Evolutionary conservation across 1,139 yeast genomes (phyloP).

Genomic region (Candida mesenterica): DNA sequence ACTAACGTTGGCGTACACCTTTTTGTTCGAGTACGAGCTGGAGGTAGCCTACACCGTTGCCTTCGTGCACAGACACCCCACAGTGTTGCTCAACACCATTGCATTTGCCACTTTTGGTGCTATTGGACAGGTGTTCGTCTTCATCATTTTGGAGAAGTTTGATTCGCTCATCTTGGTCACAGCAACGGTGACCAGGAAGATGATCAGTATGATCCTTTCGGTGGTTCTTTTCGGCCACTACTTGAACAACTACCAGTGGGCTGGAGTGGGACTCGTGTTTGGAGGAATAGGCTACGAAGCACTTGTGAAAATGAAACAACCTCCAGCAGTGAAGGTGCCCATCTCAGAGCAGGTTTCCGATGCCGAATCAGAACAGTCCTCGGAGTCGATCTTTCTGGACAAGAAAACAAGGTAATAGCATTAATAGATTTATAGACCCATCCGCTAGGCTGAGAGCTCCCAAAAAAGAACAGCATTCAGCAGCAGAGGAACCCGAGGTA

Average conservation of each 20-base stretch:
- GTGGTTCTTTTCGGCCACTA: slow-evolving; percentile 82
- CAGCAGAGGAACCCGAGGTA: too few species aligned
- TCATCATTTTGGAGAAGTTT: slow-evolving; percentile 75
- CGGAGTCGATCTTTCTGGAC: not conserved
- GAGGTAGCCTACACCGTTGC: slow-evolving; percentile 50
- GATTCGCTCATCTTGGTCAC: slow-evolving; percentile 85
- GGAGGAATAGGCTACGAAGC: slow-evolving; percentile 79
- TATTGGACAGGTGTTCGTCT: slow-evolving; percentile 88
- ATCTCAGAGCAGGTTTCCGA: too few species aligned
- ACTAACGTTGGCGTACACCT: slow-evolving; percentile 39
- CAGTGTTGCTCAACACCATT: slow-evolving; percentile 56
- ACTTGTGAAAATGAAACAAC: slow-evolving; percentile 17
- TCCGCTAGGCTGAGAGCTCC: not conserved
- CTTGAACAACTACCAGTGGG: slow-evolving; percentile 65
- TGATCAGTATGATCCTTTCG: slow-evolving; percentile 90
- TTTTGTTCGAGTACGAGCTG: slow-evolving; percentile 36
- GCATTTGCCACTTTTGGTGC: slow-evolving; percentile 81
- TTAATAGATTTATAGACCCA: not conserved
- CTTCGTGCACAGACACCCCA: slow-evolving; percentile 50
- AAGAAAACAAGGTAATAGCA: slow-evolving; percentile 1
- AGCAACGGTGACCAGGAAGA: slow-evolving; percentile 92
- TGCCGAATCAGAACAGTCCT: not conserved
- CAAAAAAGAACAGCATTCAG: too few species aligned
- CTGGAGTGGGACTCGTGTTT: slow-evolving; percentile 77
- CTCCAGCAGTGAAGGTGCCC: too few species aligned